Evolutionary conservation across 1,139 yeast species (phyloP).

Genomic region (Ogataea hybrid): DNA sequence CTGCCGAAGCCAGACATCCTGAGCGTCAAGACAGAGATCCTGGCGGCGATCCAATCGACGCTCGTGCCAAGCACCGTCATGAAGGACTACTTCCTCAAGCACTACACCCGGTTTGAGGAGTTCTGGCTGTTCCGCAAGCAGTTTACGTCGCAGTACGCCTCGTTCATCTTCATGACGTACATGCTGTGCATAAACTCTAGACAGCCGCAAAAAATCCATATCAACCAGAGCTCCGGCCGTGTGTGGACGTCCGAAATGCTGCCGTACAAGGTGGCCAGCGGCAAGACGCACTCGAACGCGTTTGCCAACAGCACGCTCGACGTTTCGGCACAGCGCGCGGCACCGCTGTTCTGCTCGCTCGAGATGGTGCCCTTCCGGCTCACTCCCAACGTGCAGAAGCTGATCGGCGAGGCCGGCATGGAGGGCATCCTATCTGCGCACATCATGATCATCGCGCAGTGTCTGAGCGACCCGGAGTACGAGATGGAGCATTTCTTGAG

Average conservation of each 20-base stretch:
- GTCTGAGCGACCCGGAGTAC: slow-evolving; percentile 86
- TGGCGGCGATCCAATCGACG: slow-evolving; percentile 83
- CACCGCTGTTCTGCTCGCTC: slow-evolving; percentile 90
- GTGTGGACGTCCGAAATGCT: slow-evolving; percentile 96
- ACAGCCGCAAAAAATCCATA: slow-evolving; percentile 89
- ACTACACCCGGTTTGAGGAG: slow-evolving; percentile 81
- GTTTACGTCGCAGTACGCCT: slow-evolving; percentile 94
- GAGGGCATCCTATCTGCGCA: slow-evolving; percentile 91
- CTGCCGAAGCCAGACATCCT: slow-evolving; percentile 90
- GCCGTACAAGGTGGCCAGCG: slow-evolving; percentile 74
- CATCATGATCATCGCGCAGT: slow-evolving; percentile 81
- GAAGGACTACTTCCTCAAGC: slow-evolving; percentile 60
- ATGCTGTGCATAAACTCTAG: slow-evolving; percentile 94
- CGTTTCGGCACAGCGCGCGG: slow-evolving; percentile 56
- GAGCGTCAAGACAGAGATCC: slow-evolving; percentile 85
- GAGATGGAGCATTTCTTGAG: slow-evolving; percentile 87
- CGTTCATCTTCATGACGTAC: slow-evolving; percentile 87
- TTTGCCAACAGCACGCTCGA: slow-evolving; percentile 59
- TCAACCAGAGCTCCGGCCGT: slow-evolving; percentile 78
- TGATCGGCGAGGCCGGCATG: slow-evolving; percentile 88
- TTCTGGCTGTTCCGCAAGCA: slow-evolving; percentile 97
- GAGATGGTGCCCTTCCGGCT: slow-evolving; percentile 96
- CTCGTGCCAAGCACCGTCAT: slow-evolving; percentile 84
- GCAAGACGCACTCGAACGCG: slow-evolving; percentile 39
- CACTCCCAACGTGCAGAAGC: slow-evolving; percentile 91